Percentiles rank a stretch among this genome's conserved stretches.
These are phyloP conservation scores for Trichothecium roseum DNA, from an alignment of 2,329 filamentous ascomycete genomes.

Conservation along the genomic window DNA sequence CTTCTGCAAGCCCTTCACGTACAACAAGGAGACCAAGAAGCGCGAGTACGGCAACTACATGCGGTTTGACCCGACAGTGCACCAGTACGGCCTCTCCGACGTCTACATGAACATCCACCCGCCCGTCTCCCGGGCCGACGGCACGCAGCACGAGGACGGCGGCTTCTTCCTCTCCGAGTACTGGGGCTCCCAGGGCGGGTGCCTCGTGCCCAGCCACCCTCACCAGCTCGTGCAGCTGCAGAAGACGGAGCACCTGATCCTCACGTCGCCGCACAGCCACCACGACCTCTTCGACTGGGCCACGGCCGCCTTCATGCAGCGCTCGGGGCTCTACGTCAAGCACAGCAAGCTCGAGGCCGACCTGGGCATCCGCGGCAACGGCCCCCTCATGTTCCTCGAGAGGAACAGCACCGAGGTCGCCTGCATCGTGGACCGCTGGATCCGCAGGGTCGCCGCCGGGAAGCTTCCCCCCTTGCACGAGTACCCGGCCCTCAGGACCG, in stretches of 20 bases:
- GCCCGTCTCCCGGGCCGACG: conserved; percentile 7
- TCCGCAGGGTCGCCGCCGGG: no score
- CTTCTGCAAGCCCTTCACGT: conserved; percentile 19
- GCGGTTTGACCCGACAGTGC: conserved; percentile 14
- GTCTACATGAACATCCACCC: conserved; percentile 32
- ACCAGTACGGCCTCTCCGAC: conserved; percentile 28
- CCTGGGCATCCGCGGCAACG: conserved; percentile 38
- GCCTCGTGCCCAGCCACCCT: not conserved
- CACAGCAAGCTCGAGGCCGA: conserved; percentile 31
- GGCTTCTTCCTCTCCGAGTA: no score
- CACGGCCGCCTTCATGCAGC: conserved; percentile 37
- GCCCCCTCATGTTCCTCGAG: conserved; percentile 44
- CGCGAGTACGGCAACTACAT: conserved; percentile 12
- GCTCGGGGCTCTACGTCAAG: conserved; percentile 36
- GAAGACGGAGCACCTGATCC: conserved; percentile 34
- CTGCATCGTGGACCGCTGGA: conserved; percentile 14
- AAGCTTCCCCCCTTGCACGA: no score
- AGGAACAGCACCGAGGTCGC: conserved; percentile 36
- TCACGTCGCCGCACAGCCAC: conserved; percentile 42
- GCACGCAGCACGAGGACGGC: no score
- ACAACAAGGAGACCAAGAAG: not conserved
- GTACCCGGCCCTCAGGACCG: no score
- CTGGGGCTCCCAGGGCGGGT: no score
- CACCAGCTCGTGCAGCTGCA: conserved; percentile 36
- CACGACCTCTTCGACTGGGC: conserved; percentile 46